Percentiles rank a stretch among this genome's conserved stretches.
phyloP scores from a whole-genome alignment of 129 eudicot genomes.

The Tagetes patula region DNA sequence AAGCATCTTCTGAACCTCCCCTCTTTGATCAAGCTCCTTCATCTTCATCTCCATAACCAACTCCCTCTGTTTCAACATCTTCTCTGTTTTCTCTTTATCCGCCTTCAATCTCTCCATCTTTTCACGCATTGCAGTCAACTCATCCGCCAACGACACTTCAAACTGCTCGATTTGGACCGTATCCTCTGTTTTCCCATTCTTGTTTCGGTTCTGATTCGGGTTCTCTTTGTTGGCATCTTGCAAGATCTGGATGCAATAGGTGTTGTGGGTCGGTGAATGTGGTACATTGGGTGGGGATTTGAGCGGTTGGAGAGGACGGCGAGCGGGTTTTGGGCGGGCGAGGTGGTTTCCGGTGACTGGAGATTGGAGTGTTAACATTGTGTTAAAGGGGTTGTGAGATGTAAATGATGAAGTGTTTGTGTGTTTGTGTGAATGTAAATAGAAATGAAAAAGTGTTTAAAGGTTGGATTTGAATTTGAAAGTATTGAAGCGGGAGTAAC shows the following conservation, averaged over 20 bases:
- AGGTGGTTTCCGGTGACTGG: constrained; percentile 42
- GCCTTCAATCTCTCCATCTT: constrained; percentile 61
- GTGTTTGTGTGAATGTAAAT: constrained; percentile 2
- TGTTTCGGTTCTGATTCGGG: constrained; percentile 15
- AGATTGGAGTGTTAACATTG: constrained; percentile 52
- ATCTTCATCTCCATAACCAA: constrained; percentile 54
- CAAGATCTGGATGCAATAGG: constrained; percentile 28
- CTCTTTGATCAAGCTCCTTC: constrained; percentile 54
- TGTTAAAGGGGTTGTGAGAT: constrained; percentile 3
- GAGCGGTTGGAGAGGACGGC: constrained; percentile 63
- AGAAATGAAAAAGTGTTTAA: constrained; percentile 10
- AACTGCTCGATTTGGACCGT: constrained; percentile 41
- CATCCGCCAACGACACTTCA: constrained; percentile 78
- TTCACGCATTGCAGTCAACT: constrained; percentile 59
- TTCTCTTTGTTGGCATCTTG: constrained; percentile 64
- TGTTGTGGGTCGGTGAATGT: constrained; percentile 9
- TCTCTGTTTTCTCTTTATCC: constrained; percentile 71
- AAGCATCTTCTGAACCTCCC: constrained; percentile 68
- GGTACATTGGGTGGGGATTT: constrained; percentile 29
- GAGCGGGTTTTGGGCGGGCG: constrained; percentile 38
- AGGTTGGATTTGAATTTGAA: constrained; percentile 60
- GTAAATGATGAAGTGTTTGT: constrained; percentile 9
- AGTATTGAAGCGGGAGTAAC: constrained; percentile 58
- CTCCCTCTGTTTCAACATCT: constrained; percentile 53
- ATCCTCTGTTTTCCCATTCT: background rate